phyloP scores from a whole-genome alignment of 371 early-diverging fungal species.

The Rhizopus delemar region DNA sequence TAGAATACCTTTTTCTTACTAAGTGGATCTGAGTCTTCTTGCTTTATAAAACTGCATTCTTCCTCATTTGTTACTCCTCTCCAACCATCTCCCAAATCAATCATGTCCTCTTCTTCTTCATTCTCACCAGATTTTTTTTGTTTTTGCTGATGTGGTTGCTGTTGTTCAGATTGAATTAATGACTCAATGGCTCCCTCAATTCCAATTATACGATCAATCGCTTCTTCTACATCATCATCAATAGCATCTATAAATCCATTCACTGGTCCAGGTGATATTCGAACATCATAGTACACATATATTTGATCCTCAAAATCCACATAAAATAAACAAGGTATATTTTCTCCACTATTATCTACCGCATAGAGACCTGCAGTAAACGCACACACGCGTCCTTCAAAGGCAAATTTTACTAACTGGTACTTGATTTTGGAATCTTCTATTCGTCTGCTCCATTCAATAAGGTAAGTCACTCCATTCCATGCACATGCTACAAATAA shows the following conservation, averaged over 20 bases:
- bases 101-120: slow-evolving; percentile 21
- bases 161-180: slow-evolving; percentile 13
- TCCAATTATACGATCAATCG: slow-evolving; percentile 42
- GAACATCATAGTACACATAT: slow-evolving; percentile 77
- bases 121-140: not conserved
- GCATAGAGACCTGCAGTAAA: slow-evolving; percentile 79
- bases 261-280: slow-evolving; percentile 50
- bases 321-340: slow-evolving; percentile 78
- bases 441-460: slow-evolving; percentile 52
- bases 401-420: slow-evolving; percentile 74
- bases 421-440: slow-evolving; percentile 50
- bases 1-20: slow-evolving; percentile 9
- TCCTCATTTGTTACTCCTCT: slow-evolving; percentile 35
- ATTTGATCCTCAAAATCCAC: slow-evolving; percentile 83
- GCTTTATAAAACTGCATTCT: slow-evolving; percentile 10
- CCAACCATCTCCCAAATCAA: slow-evolving; percentile 55
- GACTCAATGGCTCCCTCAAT: slow-evolving; percentile 38
- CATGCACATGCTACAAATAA: slow-evolving; percentile 81
- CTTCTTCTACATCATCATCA: slow-evolving; percentile 52
- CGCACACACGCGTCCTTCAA: slow-evolving; percentile 79
- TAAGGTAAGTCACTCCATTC: slow-evolving; percentile 78
- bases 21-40: slow-evolving; percentile 15
- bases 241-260: slow-evolving; percentile 46
- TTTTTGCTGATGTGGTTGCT: not conserved
- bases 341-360: slow-evolving; percentile 59